Conservation (phyloP, 2,329 filamentous ascomycete genomes). For the Fusarium sarcochroum region DNA sequence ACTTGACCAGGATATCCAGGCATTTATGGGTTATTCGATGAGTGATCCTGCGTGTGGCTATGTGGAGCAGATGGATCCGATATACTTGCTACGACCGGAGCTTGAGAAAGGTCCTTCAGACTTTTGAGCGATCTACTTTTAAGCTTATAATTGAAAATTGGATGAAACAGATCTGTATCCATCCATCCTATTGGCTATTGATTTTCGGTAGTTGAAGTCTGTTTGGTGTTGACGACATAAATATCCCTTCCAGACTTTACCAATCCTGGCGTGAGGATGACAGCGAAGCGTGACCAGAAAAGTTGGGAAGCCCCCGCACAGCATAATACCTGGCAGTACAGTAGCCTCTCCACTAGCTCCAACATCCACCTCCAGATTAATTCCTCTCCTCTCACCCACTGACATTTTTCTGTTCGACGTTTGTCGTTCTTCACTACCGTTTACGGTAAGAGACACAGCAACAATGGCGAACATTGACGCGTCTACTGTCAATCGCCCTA, state of each 20-base stretch:
- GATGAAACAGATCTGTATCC: not conserved
- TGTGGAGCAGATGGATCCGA: constrained; percentile 36
- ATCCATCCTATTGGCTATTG: not conserved
- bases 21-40: constrained; percentile 33
- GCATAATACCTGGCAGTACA: no score
- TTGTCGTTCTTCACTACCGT: not conserved
- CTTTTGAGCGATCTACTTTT: not conserved
- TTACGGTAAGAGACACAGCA: constrained; percentile 22
- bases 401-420: not conserved
- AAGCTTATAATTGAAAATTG: not conserved
- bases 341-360: not conserved
- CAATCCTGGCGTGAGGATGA: not conserved
- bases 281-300: not conserved
- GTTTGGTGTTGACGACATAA: no score
- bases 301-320: not conserved
- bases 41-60: constrained; percentile 35
- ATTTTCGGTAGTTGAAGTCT: no score
- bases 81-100: constrained; percentile 27
- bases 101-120: constrained; percentile 21
- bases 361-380: not conserved
- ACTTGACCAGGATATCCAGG: constrained; percentile 23
- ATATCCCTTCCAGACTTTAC: no score
- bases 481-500: constrained; percentile 20
- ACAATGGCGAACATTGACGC: constrained; percentile 20
- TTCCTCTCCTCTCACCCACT: not conserved